These are phyloP conservation scores for Radiomyces spectabilis DNA, from an alignment of 192 early-diverging fungal species.

Conservation along the genomic window DNA sequence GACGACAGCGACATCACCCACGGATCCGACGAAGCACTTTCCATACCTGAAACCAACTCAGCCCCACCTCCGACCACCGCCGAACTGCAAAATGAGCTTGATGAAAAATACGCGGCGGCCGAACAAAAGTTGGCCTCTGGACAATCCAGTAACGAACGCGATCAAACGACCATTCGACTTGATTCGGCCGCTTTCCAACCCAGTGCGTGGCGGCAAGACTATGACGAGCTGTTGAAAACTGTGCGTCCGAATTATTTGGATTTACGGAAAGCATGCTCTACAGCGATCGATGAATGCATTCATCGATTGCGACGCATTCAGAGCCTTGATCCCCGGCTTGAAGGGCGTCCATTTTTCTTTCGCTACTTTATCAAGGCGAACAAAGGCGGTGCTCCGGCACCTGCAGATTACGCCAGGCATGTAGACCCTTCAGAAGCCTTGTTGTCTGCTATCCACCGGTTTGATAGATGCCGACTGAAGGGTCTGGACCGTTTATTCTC, in stretches of 20 bases:
- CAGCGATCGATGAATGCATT: conserved; percentile 11
- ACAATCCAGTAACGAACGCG: background rate
- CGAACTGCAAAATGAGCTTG: too few relatives aligned
- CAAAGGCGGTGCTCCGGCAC: background rate
- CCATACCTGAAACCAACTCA: too few relatives aligned
- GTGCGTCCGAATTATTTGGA: conserved; percentile 9
- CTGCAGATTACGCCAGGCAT: background rate
- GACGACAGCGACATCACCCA: too few relatives aligned
- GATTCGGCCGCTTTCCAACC: background rate
- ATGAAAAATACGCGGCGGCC: too few relatives aligned
- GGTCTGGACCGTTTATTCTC: conserved; percentile 7
- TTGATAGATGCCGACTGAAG: conserved; percentile 6
- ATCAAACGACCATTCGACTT: conserved; percentile 4
- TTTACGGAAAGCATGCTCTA: conserved; percentile 6
- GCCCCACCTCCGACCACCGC: too few relatives aligned
- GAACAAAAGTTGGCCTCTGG: too few relatives aligned
- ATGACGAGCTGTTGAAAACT: conserved; percentile 7
- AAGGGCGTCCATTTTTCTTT: conserved; percentile 15
- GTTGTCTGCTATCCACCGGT: conserved; percentile 11
- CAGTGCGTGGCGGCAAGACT: conserved; percentile 4
- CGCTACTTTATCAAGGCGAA: background rate
- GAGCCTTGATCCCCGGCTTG: conserved; percentile 12
- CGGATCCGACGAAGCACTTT: too few relatives aligned
- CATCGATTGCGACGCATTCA: conserved; percentile 8
- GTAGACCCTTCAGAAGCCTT: conserved; percentile 10